Conservation (phyloP, 192 early-diverging fungal species). For the Blastocladiella britannica region DNA sequence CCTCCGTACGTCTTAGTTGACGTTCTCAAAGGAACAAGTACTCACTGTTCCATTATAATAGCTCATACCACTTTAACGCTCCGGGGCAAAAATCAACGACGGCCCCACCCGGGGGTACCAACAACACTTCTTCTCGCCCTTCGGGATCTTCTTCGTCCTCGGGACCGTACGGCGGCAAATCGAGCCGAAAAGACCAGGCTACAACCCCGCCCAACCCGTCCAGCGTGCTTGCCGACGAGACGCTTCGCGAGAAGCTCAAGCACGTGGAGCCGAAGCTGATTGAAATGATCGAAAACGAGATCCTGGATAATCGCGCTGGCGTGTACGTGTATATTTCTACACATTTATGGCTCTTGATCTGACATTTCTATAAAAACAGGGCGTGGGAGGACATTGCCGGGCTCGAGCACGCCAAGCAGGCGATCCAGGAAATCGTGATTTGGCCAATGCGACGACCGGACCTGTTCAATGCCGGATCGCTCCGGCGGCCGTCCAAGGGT, state of each 20-base stretch:
- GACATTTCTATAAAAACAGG: neutral
- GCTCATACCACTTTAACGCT: neutral
- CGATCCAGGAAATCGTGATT: constrained; percentile 58
- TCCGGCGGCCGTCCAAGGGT: constrained; percentile 62
- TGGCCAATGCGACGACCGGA: constrained; percentile 45
- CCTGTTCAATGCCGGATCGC: constrained; percentile 2
- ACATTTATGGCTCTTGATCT: neutral
- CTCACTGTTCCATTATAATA: too few relatives aligned
- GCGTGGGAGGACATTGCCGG: constrained; percentile 75
- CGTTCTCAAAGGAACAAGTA: too few relatives aligned
- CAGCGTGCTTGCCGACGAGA: constrained; percentile 8
- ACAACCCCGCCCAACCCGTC: constrained; percentile 2
- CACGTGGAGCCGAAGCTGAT: constrained; percentile 78
- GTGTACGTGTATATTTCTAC: neutral
- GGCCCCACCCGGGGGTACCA: neutral
- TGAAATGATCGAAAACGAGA: constrained; percentile 73
- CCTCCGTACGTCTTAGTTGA: too few relatives aligned
- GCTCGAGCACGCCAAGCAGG: constrained; percentile 55
- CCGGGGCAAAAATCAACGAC: neutral
- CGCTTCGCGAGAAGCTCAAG: constrained; percentile 45
- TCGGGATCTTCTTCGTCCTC: too few relatives aligned
- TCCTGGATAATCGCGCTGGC: constrained; percentile 1
- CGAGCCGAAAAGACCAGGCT: constrained; percentile 1
- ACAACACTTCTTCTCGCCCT: too few relatives aligned
- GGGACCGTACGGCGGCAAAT: neutral